Evolutionary conservation across 306 rosid species (phyloP), one percentile per base, ranked within the genome.

Genomic region (Quercus variabilis): DNA sequence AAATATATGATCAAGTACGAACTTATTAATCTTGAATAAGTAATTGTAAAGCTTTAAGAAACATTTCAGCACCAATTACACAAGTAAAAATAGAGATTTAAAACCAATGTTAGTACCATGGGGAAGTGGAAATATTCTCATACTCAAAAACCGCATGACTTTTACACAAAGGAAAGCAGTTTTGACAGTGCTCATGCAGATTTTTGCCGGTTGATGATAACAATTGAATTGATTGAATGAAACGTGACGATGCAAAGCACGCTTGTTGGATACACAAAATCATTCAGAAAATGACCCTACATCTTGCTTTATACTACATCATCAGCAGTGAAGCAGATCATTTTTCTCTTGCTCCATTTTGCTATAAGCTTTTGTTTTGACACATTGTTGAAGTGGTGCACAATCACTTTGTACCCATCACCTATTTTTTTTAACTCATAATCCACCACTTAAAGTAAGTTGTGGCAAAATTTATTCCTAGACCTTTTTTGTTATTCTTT

Each of bases 191-290:
- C 14, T 49, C 38, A n/a, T 4, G 74, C 28, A 25, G 46, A 54
- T 28, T 30, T 67, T 73, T 84, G 91, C 84, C 72, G 82, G 85
- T 72, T 30, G 73, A 71, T 49, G 91, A 80, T 82, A 83, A 84
- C 69, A 86, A 79, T 18, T 23, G 72, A 86, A 79, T 18, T 23
- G 72, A 19, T 35, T 70, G 87, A 79, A 57, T 35, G 54, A 82
- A 82, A 83, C 87, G 90, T 92, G 94, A 87, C 78, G 74, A 78
- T 77, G 67, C 74, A 68, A 84, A 77, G 91, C 97, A 92, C 91
- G 92, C 97, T 74, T 85, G 83, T 55, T 74, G 52, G 73, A 74
- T 62, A 69, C 75, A 77, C 59, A 79, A 74, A 77, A 74, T 79
- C 85, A 76, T 73, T 73, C 76, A 83, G 89, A 83, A 58, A 85